phyloP scores from a whole-genome alignment of 176 grass and related monocot genomes.

The Triticum turgidum region DNA sequence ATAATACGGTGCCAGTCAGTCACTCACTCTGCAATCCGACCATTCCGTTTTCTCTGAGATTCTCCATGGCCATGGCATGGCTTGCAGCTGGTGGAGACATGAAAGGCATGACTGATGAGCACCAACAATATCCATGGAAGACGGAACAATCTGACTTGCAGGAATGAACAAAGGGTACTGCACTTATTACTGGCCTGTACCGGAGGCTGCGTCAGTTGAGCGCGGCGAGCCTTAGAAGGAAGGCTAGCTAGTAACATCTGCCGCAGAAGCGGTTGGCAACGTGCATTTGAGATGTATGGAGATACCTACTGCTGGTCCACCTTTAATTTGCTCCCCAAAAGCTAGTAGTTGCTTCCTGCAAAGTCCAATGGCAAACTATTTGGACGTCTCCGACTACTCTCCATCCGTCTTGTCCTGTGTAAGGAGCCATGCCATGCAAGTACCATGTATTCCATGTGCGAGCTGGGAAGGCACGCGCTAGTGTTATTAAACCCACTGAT shows the following conservation, averaged over 20 bases:
- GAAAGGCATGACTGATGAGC: not conserved
- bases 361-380: slow-evolving; percentile 5
- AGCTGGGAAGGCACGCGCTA: not conserved
- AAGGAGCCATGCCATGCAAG: not conserved
- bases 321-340: slow-evolving; percentile 1
- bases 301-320: slow-evolving; percentile 11
- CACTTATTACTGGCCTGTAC: slow-evolving; percentile 14
- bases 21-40: not conserved
- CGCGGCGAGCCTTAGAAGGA: slow-evolving; percentile 23
- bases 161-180: not conserved
- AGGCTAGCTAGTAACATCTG: slow-evolving; percentile 24
- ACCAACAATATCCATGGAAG: slow-evolving; percentile 15
- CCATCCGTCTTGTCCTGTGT: not conserved
- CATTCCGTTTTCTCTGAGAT: not conserved
- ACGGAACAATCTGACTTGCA: not conserved
- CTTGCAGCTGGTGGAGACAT: not conserved
- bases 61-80: not conserved
- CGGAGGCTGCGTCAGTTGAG: not conserved
- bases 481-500: not conserved
- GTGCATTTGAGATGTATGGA: not conserved
- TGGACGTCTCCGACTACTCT: not conserved
- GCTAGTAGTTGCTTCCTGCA: not conserved
- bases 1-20: not conserved
- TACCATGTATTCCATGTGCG: not conserved
- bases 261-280: slow-evolving; percentile 24